A percentile compares a stretch with the other conserved stretches of the same genome.
Evolutionary conservation across 805 yeast species (phyloP).

Genomic region (Brettanomyces anomalus): DNA sequence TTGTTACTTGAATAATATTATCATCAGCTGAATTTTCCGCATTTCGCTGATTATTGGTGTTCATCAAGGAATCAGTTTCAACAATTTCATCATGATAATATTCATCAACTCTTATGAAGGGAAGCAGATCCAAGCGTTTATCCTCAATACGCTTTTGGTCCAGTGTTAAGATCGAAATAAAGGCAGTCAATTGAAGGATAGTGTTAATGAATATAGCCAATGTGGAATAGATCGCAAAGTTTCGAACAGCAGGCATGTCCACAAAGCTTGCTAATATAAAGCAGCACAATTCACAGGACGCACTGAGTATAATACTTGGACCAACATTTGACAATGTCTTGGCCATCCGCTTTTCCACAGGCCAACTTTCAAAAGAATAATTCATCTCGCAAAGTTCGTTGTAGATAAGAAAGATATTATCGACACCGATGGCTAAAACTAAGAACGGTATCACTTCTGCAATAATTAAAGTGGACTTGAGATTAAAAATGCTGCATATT

Average conservation of each 20-base stretch:
- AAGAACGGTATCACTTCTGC: conserved; percentile 96
- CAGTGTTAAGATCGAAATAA: conserved; percentile 60
- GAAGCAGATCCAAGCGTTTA: conserved; percentile 51
- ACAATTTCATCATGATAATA: conserved; percentile 1
- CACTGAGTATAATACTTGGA: conserved; percentile 76
- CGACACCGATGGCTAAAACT: conserved; percentile 89
- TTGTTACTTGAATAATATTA: conserved; percentile 16
- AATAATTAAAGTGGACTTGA: conserved; percentile 82
- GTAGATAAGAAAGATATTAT: conserved; percentile 79
- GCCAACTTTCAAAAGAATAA: conserved; percentile 21
- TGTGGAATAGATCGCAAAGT: conserved; percentile 87
- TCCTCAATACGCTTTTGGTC: conserved; percentile 57
- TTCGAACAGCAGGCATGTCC: conserved; percentile 92
- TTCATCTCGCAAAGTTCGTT: conserved; percentile 63
- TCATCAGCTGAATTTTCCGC: conserved; percentile 10
- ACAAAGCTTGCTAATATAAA: conserved; percentile 73
- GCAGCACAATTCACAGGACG: conserved; percentile 70
- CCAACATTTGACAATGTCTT: conserved; percentile 67
- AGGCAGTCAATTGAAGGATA: conserved; percentile 69
- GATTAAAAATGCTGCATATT: conserved; percentile 60
- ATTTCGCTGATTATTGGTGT: not conserved
- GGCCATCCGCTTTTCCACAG: conserved; percentile 51
- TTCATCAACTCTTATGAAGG: conserved; percentile 34
- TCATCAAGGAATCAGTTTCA: conserved; percentile 3
- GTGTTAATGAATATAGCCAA: conserved; percentile 77